These are phyloP conservation scores for Fomitopsis betulina DNA, from an alignment of 1,284 basidiomycete species.

Conservation along the genomic window DNA sequence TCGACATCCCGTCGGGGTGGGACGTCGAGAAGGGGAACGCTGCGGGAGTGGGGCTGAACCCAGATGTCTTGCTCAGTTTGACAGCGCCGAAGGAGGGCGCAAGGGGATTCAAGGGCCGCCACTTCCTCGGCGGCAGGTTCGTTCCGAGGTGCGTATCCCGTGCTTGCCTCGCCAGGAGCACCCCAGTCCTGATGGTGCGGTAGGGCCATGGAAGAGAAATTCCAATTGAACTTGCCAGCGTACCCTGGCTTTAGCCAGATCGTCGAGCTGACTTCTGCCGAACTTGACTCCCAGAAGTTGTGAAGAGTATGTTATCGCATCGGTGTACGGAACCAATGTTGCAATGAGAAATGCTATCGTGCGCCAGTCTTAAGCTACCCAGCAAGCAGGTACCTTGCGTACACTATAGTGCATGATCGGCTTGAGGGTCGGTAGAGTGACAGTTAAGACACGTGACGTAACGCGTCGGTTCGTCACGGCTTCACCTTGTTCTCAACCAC, in stretches of 20 bases:
- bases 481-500: background rate
- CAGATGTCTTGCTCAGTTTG: conserved; percentile 83
- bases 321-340: too few species aligned
- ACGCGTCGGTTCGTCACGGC: background rate
- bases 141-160: conserved; percentile 65
- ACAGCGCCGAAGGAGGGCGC: conserved; percentile 94
- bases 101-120: conserved; percentile 69
- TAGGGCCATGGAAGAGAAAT: conserved; percentile 66
- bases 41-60: conserved; percentile 52
- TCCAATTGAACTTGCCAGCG: conserved; percentile 69
- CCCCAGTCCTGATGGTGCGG: background rate
- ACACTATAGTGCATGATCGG: too few species aligned
- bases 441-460: background rate
- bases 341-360: too few species aligned
- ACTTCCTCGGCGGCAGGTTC: conserved; percentile 93
- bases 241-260: conserved; percentile 81
- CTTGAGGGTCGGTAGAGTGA: background rate
- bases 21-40: conserved; percentile 79
- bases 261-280: conserved; percentile 53
- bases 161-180: background rate
- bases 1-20: conserved; percentile 98
- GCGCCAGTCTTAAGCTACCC: too few species aligned
- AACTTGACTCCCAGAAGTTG: conserved; percentile 24
- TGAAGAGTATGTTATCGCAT: conserved; percentile 3
- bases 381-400: too few species aligned